Evolutionary conservation across 371 early-diverging fungal species (phyloP), one percentile per base, ranked within the genome.

Genomic region (Mortierella sp.): DNA sequence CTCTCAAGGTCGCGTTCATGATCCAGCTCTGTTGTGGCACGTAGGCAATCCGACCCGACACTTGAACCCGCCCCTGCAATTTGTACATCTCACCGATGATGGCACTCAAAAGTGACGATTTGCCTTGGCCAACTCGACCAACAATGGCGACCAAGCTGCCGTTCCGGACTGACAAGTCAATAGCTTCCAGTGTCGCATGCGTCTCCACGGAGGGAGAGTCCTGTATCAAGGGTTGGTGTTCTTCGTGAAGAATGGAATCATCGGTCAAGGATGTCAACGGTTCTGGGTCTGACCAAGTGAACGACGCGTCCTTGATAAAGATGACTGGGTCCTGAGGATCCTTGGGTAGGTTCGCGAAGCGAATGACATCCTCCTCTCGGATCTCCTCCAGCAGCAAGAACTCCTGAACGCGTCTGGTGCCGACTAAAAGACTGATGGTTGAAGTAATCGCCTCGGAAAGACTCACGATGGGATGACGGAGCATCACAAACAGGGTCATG

Each of bases 21-120:
- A 93, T 90, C 92, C 92, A 92, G 3, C 92, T 89, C 69, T 89
- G 80, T 75, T 90, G 91, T 11, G 90, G 85, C 24, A 85, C 88
- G 76, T 89, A 91, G 3, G 89, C 91, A 34, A 91, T 75, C 8
- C 82, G 70, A 8, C 91, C 91, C 26, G 86, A 86, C 14, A 90
- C 44, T 14, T 78, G 78, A 24, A 89, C 79, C 13, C 74, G 34
- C 0, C 90, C 89, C 0, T 74, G 54, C 21, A 79, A 16, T 57
- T 88, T 90, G 74, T 89, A 82, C 80, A 88, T 88, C 21, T 90
- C 91, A 2, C 90, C 90, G 50, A 90, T 83, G 28, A 90, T 75
- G 54, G 90, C 82, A 34, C 83, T 83, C 6, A 91, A 55, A 40
- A 91, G 74, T 0, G 90, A 88, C 0, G 89, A 87, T 77, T 90